Evolutionary conservation across 2,329 filamentous ascomycete species (phyloP).

Genomic region (Penicillium sp.): DNA sequence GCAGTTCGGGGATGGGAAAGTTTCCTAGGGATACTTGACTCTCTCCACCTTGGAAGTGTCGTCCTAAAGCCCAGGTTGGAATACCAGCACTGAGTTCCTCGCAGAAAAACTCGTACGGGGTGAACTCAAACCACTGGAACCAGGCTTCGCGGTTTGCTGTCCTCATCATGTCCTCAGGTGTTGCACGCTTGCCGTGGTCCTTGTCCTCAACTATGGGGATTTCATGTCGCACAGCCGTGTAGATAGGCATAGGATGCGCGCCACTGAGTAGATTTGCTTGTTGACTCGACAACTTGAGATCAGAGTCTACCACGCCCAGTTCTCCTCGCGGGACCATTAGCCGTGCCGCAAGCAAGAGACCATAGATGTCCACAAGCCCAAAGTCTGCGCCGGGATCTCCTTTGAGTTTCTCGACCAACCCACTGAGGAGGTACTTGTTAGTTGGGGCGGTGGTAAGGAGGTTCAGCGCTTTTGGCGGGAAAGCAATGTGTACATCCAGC

Average conservation of each 20-base stretch:
- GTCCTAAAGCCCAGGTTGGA: constrained; percentile 88
- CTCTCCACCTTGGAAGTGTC: constrained; percentile 72
- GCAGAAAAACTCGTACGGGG: constrained; percentile 92
- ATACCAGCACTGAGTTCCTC: constrained; percentile 91
- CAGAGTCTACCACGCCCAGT: constrained; percentile 69
- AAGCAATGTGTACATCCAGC: constrained; percentile 85
- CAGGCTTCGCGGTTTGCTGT: constrained; percentile 67
- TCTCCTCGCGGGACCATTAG: constrained; percentile 85
- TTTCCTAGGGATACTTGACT: constrained; percentile 64
- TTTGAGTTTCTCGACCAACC: constrained; percentile 86
- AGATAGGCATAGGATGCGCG: constrained; percentile 85
- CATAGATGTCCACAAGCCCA: constrained; percentile 91
- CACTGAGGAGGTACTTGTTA: constrained; percentile 85
- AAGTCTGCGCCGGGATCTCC: constrained; percentile 78
- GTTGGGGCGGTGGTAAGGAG: constrained; percentile 85
- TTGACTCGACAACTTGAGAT: constrained; percentile 92
- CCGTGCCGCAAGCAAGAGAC: constrained; percentile 77
- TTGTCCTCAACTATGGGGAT: constrained; percentile 65
- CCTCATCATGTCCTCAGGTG: constrained; percentile 41
- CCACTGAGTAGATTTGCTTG: constrained; percentile 72
- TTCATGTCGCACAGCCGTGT: constrained; percentile 92
- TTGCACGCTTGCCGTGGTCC: constrained; percentile 30
- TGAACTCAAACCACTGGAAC: constrained; percentile 98
- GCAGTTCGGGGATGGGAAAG: constrained; percentile 75
- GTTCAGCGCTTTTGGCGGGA: constrained; percentile 78